phyloP scores from a whole-genome alignment of 306 rosid genomes.

The Glycyrrhiza uralensis region DNA sequence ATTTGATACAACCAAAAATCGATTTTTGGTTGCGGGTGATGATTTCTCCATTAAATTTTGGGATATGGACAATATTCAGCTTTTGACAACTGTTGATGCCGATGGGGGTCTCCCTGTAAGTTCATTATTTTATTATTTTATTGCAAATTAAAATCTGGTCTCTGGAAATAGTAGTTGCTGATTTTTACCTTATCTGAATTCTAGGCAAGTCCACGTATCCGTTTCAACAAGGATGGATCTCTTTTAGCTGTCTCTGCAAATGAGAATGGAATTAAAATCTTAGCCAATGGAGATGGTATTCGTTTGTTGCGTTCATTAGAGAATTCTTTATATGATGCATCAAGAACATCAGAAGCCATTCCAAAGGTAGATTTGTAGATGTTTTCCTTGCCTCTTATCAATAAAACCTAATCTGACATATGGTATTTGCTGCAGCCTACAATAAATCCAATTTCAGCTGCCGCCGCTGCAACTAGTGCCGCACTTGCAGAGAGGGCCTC shows the following conservation, averaged over 20 bases:
- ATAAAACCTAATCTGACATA: constrained; percentile 12
- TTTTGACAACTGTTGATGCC: constrained; percentile 82
- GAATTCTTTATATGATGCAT: constrained; percentile 65
- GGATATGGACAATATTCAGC: constrained; percentile 96
- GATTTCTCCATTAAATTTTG: constrained; percentile 94
- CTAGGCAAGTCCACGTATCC: constrained; percentile 94
- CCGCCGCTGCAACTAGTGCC: constrained; percentile 61
- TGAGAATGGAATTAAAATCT: constrained; percentile 86
- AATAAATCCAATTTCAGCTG: constrained; percentile 75
- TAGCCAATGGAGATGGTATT: constrained; percentile 77
- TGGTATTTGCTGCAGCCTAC: constrained; percentile 57
- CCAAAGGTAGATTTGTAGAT: constrained; percentile 59
- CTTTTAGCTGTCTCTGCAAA: constrained; percentile 93
- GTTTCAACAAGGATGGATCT: constrained; percentile 91
- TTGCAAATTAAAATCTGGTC: constrained; percentile 5
- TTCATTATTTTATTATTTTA: constrained; percentile 19
- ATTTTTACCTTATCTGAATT: constrained; percentile 33
- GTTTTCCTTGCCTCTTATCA: not conserved
- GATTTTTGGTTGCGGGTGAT: constrained; percentile 93
- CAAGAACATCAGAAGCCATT: constrained; percentile 79
- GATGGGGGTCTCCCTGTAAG: constrained; percentile 97
- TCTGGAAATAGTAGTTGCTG: constrained; percentile 14
- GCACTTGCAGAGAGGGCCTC: constrained; percentile 75
- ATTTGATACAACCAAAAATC: constrained; percentile 86
- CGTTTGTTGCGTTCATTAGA: constrained; percentile 60